Conservation (phyloP, 1,139 yeast genomes). For the Wickerhamiella pararugosa region DNA sequence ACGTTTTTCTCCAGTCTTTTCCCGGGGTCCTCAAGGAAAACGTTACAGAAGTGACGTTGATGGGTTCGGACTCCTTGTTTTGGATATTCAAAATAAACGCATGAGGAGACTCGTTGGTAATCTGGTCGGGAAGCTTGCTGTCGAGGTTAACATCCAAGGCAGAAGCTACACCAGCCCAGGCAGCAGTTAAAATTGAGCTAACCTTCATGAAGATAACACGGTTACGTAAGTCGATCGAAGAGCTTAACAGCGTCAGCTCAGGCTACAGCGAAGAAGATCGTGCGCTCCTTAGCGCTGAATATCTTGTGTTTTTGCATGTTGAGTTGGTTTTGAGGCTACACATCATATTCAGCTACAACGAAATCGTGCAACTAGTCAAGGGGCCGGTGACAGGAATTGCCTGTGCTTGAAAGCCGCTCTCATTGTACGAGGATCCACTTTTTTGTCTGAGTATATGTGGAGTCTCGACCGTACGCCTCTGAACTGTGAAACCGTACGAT, state of each 20-base stretch:
- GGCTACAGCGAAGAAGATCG: not conserved
- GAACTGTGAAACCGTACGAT: too few species aligned
- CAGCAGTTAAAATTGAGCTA: not conserved
- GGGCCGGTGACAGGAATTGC: too few species aligned
- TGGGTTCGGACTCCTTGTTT: slow-evolving; percentile 7
- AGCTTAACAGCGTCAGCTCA: not conserved
- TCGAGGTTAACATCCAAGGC: not conserved
- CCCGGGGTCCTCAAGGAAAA: slow-evolving; percentile 5
- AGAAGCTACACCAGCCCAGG: slow-evolving; percentile 2
- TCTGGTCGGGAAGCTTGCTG: slow-evolving; percentile 5
- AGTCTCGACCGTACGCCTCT: too few species aligned
- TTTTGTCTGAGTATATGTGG: too few species aligned
- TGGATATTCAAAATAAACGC: slow-evolving; percentile 7
- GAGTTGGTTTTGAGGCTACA: too few species aligned
- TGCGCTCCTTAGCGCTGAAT: too few species aligned
- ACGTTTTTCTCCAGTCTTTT: slow-evolving; percentile 6
- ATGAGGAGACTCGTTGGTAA: slow-evolving; percentile 8
- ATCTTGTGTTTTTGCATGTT: too few species aligned
- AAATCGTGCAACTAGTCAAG: too few species aligned
- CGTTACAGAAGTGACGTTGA: slow-evolving; percentile 2
- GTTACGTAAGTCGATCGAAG: too few species aligned
- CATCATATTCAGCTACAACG: too few species aligned
- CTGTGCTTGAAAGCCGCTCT: too few species aligned
- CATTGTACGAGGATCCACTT: too few species aligned
- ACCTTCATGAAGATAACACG: not conserved